Percentiles rank a stretch among this genome's conserved stretches.
Conservation (phyloP, 2,329 filamentous ascomycete species). For the Fonsecaea multimorphosa region DNA sequence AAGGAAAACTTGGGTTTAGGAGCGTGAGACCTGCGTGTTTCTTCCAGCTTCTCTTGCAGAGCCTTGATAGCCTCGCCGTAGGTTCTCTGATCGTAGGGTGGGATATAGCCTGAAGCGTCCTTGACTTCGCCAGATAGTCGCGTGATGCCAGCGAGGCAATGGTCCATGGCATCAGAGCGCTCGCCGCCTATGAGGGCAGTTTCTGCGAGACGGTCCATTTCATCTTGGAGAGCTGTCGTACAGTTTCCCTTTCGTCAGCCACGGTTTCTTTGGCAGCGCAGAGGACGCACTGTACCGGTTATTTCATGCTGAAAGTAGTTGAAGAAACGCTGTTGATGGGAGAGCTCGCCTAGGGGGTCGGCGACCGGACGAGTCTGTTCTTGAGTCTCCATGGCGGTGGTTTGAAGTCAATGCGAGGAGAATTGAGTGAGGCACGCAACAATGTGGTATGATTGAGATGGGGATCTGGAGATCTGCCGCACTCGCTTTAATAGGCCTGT, state of each 20-base stretch:
- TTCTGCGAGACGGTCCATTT: conserved; percentile 71
- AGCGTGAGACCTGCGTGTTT: conserved; percentile 69
- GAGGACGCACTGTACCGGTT: conserved; percentile 57
- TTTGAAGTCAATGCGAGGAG: background rate
- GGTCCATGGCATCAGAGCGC: conserved; percentile 79
- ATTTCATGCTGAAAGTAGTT: conserved; percentile 80
- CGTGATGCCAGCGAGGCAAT: conserved; percentile 78
- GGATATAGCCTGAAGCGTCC: conserved; percentile 80
- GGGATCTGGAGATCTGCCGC: background rate
- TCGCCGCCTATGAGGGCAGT: conserved; percentile 71
- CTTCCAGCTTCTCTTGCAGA: conserved; percentile 77
- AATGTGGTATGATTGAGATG: background rate
- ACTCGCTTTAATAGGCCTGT: background rate
- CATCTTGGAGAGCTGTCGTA: conserved; percentile 71
- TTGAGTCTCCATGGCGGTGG: conserved; percentile 20
- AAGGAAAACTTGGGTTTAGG: conserved; percentile 86
- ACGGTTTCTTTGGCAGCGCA: conserved; percentile 21
- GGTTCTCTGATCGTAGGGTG: conserved; percentile 85
- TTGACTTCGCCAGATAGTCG: conserved; percentile 82
- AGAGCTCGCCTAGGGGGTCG: conserved; percentile 28
- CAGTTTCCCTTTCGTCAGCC: conserved; percentile 9
- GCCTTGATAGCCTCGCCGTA: conserved; percentile 84
- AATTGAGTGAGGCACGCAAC: background rate
- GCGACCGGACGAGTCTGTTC: conserved; percentile 1
- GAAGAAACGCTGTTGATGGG: conserved; percentile 79